Conservation (phyloP, 169 alveolate genomes). For the Cyclospora cayetanensis region DNA sequence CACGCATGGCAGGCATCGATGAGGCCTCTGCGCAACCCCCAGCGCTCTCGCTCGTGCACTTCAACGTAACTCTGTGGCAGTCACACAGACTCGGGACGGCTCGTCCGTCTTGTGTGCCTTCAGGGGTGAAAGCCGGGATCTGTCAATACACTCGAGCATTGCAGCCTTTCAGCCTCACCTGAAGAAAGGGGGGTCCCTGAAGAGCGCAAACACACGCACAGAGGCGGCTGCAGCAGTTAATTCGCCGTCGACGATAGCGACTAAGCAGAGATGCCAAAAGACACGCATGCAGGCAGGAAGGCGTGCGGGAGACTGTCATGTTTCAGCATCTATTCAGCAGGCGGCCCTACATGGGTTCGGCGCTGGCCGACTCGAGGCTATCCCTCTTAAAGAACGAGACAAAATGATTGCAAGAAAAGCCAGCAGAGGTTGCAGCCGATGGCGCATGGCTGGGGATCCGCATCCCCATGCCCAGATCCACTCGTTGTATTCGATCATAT, state of each 20-base stretch:
- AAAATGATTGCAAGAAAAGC: neutral
- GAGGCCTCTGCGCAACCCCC: constrained; percentile 7
- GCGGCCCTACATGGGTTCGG: too few species aligned
- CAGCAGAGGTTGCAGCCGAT: neutral
- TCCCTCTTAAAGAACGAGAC: constrained; percentile 23
- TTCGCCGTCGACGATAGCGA: too few species aligned
- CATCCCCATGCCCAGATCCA: constrained; percentile 21
- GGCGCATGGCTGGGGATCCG: neutral
- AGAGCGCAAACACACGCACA: neutral
- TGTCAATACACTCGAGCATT: too few species aligned
- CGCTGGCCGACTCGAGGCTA: neutral
- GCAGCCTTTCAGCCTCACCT: neutral
- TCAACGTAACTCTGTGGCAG: constrained; percentile 18
- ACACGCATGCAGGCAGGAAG: too few species aligned
- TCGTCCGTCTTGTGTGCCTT: too few species aligned
- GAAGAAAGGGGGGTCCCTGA: constrained; percentile 35
- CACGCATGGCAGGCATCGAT: constrained; percentile 35
- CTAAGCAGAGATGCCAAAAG: too few species aligned
- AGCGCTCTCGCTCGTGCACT: neutral
- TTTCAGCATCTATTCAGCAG: too few species aligned
- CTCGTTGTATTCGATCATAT: constrained; percentile 9
- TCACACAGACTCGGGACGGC: too few species aligned
- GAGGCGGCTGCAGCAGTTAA: neutral
- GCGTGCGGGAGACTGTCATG: too few species aligned
- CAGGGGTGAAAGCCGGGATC: too few species aligned